Conservation (phyloP, 805 yeast species). For the Metschnikowia koreensis region DNA sequence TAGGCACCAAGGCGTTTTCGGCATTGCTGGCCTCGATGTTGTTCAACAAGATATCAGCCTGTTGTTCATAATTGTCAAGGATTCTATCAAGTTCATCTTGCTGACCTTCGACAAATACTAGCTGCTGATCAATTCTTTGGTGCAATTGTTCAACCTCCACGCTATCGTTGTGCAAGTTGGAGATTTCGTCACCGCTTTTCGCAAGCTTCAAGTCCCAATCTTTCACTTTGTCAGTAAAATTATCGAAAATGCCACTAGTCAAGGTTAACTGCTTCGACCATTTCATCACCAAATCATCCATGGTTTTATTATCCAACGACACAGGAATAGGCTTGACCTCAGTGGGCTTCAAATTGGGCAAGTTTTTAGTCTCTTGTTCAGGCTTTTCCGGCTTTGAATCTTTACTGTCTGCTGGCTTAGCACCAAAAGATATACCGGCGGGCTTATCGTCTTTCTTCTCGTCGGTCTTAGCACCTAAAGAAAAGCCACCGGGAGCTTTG, state of each 20-base stretch:
- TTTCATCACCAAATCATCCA: conserved; percentile 87
- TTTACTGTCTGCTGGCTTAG: conserved; percentile 16
- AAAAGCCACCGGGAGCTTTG: conserved; percentile 18
- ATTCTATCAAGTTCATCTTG: conserved; percentile 87
- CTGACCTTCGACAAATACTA: conserved; percentile 83
- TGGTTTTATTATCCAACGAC: conserved; percentile 82
- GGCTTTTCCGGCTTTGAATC: conserved; percentile 1
- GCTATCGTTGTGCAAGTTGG: conserved; percentile 73
- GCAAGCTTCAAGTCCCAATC: conserved; percentile 86
- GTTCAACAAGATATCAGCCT: conserved; percentile 52
- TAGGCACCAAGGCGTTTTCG: conserved; percentile 10
- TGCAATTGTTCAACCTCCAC: conserved; percentile 83
- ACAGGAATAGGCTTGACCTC: conserved; percentile 65
- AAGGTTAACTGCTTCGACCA: conserved; percentile 87
- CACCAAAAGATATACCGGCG: conserved; percentile 22
- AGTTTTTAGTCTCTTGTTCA: conserved; percentile 19
- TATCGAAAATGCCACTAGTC: conserved; percentile 70
- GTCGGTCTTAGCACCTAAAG: conserved; percentile 19
- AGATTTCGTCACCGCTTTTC: conserved; percentile 80
- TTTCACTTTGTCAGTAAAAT: conserved; percentile 70
- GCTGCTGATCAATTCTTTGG: conserved; percentile 79
- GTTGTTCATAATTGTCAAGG: conserved; percentile 78
- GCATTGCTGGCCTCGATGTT: conserved; percentile 32
- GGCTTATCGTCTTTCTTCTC: conserved; percentile 14
- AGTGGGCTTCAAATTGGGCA: conserved; percentile 45